Conservation (phyloP, 2,329 filamentous ascomycete species). For the Sporothrix inflata region DNA sequence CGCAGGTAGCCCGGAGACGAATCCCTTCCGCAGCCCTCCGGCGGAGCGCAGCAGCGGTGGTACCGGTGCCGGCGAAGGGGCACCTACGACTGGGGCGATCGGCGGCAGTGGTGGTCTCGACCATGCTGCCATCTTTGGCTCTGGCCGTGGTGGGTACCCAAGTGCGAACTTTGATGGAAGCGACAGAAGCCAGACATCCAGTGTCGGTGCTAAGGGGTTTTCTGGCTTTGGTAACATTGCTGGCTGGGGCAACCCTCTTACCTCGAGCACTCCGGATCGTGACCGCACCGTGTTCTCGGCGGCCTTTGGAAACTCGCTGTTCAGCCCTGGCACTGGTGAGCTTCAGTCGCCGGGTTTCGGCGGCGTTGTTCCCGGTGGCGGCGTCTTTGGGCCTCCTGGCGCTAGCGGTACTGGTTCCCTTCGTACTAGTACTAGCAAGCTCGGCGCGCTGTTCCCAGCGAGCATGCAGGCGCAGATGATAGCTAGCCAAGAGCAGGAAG, state of each 20-base stretch:
- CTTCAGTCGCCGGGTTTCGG: conserved; percentile 74
- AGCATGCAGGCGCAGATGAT: conserved; percentile 88
- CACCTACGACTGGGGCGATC: conserved; percentile 41
- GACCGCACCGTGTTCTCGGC: conserved; percentile 59
- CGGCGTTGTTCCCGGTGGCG: conserved; percentile 49
- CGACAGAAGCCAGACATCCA: conserved; percentile 92
- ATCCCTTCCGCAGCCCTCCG: conserved; percentile 90
- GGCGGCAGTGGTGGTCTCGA: conserved; percentile 46
- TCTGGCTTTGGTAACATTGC: conserved; percentile 63
- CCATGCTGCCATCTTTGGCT: conserved; percentile 56
- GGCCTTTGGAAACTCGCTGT: conserved; percentile 78
- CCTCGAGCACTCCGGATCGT: conserved; percentile 69
- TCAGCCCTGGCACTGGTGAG: conserved; percentile 71
- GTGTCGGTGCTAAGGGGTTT: conserved; percentile 78
- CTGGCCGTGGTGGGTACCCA: conserved; percentile 56
- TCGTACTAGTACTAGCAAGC: conserved; percentile 72
- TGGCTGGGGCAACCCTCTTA: conserved; percentile 62
- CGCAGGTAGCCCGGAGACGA: conserved; percentile 88
- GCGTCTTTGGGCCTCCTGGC: conserved; percentile 43
- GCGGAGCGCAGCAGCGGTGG: conserved; percentile 58
- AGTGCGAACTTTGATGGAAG: conserved; percentile 65
- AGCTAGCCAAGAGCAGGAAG: conserved; percentile 60
- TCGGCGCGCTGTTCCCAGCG: conserved; percentile 83
- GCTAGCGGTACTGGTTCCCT: conserved; percentile 63
- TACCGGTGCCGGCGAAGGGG: conserved; percentile 48